Evolutionary conservation across 169 alveolate genomes (phyloP), one percentile per base, ranked within the genome.

Genomic region (Plasmodium knowlesi): DNA sequence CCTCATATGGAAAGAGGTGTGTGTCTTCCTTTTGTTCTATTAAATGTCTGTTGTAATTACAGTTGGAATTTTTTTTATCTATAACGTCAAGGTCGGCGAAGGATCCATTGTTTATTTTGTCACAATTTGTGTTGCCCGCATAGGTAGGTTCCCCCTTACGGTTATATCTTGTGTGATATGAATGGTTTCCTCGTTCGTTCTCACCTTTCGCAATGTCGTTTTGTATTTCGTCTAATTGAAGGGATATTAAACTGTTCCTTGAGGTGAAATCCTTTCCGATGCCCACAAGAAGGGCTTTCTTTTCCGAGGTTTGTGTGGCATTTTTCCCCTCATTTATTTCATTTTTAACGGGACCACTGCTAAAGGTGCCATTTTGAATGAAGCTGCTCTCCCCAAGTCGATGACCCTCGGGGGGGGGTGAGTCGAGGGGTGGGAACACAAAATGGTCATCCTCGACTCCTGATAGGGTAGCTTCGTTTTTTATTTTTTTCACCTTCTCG

Each of bases 401-500:
- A 28, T 54, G 43, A 72, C 79, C 30, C 41, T 72, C 92, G 53
- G 41, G 53, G 22, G 61, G 50, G 12, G 28, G 53, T 37, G 41
- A 19, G 25, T 74, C 79, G 3, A 22, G 71, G n/a, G 30, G 72
- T 14, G 94, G 72, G 61, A 89, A 79, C 4, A 37, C 72, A n/a
- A 89, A 79, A 19, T 89, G 84, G 12, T 83, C 82, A 61, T 79
- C 89, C 32, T 74, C 32, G 46, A 54, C 32, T 25, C 32, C 28
- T 79, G 73, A 83, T 22, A 37, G 22, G 71, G 19, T 16, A 28
- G 57, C 25, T 79, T 89, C 94, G 54, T 61, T 57, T 89, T 89
- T 89, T 22, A 78, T 79, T 89, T 78, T 89, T 89, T 89, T 89
- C 32, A 89, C 10, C 19, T 79, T 89, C 46, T 89, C 94, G 14